These are phyloP conservation scores for Lanzia echinophila DNA, from an alignment of 2,329 filamentous ascomycete genomes.

Conservation along the genomic window DNA sequence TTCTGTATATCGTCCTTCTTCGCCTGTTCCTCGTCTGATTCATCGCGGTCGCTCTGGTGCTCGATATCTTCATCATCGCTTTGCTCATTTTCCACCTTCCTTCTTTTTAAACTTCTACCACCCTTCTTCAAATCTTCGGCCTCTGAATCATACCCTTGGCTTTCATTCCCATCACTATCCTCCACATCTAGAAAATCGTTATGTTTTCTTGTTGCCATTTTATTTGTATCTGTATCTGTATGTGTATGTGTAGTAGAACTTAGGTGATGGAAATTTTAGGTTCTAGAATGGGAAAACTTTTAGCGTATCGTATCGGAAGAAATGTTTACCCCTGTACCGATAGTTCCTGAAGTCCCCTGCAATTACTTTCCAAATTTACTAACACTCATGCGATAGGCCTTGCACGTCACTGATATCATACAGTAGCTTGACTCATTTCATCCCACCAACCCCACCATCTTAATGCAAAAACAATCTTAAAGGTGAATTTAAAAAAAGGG, in stretches of 20 bases:
- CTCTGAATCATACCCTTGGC: slow-evolving; percentile 60
- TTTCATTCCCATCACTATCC: slow-evolving; percentile 50
- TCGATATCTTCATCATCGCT: slow-evolving; percentile 34
- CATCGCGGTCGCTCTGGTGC: slow-evolving; percentile 25
- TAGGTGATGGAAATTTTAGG: neutral
- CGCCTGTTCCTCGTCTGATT: slow-evolving; percentile 29
- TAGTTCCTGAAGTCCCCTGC: neutral
- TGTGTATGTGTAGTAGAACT: slow-evolving; percentile 3
- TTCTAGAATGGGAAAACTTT: neutral
- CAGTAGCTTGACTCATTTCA: neutral
- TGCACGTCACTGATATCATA: neutral
- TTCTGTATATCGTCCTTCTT: slow-evolving; percentile 15
- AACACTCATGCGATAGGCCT: neutral
- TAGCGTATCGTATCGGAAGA: slow-evolving; percentile 1
- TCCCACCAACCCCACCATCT: slow-evolving; percentile 3
- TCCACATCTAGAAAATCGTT: slow-evolving; percentile 63
- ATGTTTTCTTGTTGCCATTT: slow-evolving; percentile 61
- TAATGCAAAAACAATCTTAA: neutral
- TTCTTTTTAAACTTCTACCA: slow-evolving; percentile 51
- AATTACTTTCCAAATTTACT: no score
- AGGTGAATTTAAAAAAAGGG: no score
- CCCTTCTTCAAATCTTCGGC: slow-evolving; percentile 59
- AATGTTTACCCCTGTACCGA: neutral
- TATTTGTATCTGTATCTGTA: slow-evolving; percentile 6
- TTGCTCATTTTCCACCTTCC: slow-evolving; percentile 44